Conservation (phyloP, 257 asterid species). For the Penstemon eatonii region DNA sequence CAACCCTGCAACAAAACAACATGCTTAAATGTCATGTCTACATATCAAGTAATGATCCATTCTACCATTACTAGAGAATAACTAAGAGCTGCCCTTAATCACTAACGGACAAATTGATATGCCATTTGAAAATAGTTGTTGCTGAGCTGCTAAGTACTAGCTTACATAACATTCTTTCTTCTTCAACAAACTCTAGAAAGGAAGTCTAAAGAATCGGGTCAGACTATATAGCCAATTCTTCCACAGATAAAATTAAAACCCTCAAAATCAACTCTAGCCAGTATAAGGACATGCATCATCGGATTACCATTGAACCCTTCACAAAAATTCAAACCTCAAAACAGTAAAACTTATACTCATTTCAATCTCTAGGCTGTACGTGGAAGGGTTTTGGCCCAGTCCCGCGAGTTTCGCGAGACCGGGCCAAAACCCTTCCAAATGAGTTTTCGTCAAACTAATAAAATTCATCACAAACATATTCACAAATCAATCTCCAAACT, state of each 20-base stretch:
- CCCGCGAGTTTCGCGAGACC: no score
- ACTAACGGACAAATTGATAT: neutral
- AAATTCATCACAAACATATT: no score
- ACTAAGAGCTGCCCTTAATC: conserved; percentile 9
- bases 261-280: conserved; percentile 20
- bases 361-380: neutral
- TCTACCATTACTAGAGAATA: conserved; percentile 11
- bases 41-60: neutral
- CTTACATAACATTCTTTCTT: neutral
- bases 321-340: conserved; percentile 6
- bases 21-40: conserved; percentile 4
- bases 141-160: neutral
- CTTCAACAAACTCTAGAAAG: neutral
- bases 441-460: no score
- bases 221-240: neutral
- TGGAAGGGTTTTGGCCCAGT: no score
- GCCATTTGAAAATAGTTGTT: conserved; percentile 22
- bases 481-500: no score
- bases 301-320: conserved; percentile 12
- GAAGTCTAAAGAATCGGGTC: conserved; percentile 5
- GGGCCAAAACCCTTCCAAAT: no score
- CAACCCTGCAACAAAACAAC: conserved; percentile 63
- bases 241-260: neutral
- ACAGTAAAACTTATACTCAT: conserved; percentile 9
- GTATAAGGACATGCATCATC: conserved; percentile 11